Evolutionary conservation across 73 alveolate genomes (phyloP), one percentile per base, ranked within the genome.

Genomic region (Paramecium bursaria): DNA sequence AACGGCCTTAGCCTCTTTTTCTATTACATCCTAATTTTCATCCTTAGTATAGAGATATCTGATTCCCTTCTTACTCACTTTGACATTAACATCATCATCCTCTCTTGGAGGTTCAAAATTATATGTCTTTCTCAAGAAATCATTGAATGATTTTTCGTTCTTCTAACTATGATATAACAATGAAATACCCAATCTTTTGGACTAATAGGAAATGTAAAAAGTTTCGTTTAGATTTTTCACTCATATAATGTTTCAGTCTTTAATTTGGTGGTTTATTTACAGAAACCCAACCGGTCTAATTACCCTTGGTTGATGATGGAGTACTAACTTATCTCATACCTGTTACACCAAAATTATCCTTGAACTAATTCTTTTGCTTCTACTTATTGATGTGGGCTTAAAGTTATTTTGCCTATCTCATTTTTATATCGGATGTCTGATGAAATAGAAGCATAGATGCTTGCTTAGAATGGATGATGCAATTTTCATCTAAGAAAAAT

Each of bases 41-140:
- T 67, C 82, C 17, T 57, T 67, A 39, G 26, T 67, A 3, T 42
- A 67, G 2, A 67, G 82, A 67, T 67, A 67, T 21, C 27, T 29
- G 2, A 67, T 4, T 11, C 82, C 82, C 6, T 67, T 67, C 47
- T 67, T 67, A 42, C 60, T 67, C 44, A 47, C 46, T 15, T 47
- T 47, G 3, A 39, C 53, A 67, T 67, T 67, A 35, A 39, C 5
- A 39, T 39, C 49, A 39, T 39, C 35, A 15, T 67, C n/a, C n/a
- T n/a, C n/a, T n/a, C n/a, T 25, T 4, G 82, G 82, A 1, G 82
- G 82, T 27, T 67, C 82, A 42, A 67, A 67, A 47, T 67, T 67
- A 42, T 67, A 67, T 0, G 82, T 67, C 19, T 67, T 67, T 42
- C 82, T 67, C 22, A 67, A 44, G 46, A 67, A 67, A 3, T 67